Evolutionary conservation across 192 early-diverging fungal genomes (phyloP), one percentile per base, ranked within the genome.

Genomic region (Coemansia sp.): DNA sequence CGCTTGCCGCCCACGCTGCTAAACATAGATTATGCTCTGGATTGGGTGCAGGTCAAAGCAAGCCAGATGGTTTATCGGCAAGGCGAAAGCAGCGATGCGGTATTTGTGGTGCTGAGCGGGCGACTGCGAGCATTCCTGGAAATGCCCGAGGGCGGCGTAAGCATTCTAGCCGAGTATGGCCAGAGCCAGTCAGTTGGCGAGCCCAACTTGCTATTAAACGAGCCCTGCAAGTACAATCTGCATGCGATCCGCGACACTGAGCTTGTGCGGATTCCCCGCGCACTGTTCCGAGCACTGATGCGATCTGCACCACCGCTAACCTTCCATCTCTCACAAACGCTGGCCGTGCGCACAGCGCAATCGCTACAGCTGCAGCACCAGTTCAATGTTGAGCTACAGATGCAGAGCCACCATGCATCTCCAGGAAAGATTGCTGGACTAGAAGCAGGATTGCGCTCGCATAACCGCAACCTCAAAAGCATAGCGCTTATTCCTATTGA

Each of bases 171-270:
- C 19, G 97, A 99, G 79, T 94, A 88, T 57, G 94, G 96, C 36
- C 94, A 94, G 55, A 92, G 93, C 28, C 92, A 99, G 52, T 92
- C 90, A 21, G 86, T 99, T 1, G 97, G 97, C 43, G 97, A 99
- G 69, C 75, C 94, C 16, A 94, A 94, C 59, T 88, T 98, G 10
- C 70, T 99, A 36, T 88, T 82, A 62, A 81, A 73, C 23, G 72
- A 81, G 11, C 82, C 84, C 3, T 85, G 90, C 41, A 83, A 83
- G 15, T 87, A 86, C 16, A 99, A 93, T 5, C 78, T 98, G 20
- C 96, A 99, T 59, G 97, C 97, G 2, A 99, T 99, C 58, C 88
- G 97, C 39, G 97, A 98, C 65, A 87, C 93, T 0, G 96, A 99
- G 74, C 82, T 98, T 19, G 93, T 93, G 16, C 84, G 95, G 11